Base-by-base conservation (phyloP, 768 basidiomycete species). In the Macrolepiota dolichaula region DNA sequence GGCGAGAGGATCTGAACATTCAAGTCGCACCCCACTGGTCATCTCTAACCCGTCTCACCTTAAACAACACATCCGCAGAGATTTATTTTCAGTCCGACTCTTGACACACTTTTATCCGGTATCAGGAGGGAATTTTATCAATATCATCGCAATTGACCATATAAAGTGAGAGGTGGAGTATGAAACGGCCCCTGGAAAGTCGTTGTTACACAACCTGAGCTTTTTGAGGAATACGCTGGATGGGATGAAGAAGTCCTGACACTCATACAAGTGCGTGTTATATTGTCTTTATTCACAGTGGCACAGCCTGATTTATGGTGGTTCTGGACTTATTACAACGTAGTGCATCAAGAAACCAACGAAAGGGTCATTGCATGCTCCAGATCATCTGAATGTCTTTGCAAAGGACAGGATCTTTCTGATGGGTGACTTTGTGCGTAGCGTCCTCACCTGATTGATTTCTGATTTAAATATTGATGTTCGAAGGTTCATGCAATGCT, bases 401-500 rank as follows among this genome's bases (percentile, higher is more conserved):
- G 67, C 61, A 12, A 56, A 62, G 24, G 40, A 62, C 2, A 63
- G 69, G 3, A 67, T 69, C 4, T 63, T 65, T 10, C 62, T 71
- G 24, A 51, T 69, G 12, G 70, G 70, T 25, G 70, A 71, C 52
- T 59, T 67, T 4, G 69, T 70, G 51, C 19, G 67, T 55, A 22
- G n/a, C 35, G 15, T 12, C 12, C n/a, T n/a, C n/a, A n/a, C 22
- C 44, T n/a, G 12, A n/a, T 3, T 44, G 42, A 44, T 7, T 29
- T 35, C 17, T 22, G 37, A 22, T 3, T 13, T 27, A 15, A 32
- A 24, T 15, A 19, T n/a, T 35, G 19, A 46, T 38, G 6, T 3
- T 49, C 6, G 4, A n/a, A 74, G 75, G 77, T 78, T 4, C 80
- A 81, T 65, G 79, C 79, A 2, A 81, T 80, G 79, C 68, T 71